phyloP scores from a whole-genome alignment of 139 green algal species.

The Pseudopediastrum boryanum region DNA sequence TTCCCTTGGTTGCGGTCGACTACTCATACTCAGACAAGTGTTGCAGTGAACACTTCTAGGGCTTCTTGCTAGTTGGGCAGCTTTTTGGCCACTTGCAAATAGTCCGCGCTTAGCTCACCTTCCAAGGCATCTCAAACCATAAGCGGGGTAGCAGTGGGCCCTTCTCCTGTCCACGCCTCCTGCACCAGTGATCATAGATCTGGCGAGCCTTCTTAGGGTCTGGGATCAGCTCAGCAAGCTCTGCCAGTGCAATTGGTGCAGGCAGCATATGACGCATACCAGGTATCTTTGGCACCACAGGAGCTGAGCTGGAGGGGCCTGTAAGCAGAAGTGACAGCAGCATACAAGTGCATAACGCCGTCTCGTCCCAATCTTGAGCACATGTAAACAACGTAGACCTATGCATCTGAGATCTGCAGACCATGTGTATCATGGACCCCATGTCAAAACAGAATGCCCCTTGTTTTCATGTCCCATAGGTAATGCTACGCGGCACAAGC shows the following conservation, averaged over 20 bases:
- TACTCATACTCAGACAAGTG: too few species aligned
- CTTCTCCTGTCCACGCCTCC: conserved; percentile 28
- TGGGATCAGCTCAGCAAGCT: conserved; percentile 15
- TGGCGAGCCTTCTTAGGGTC: conserved; percentile 25
- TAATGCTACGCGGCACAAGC: too few species aligned
- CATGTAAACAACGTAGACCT: not conserved
- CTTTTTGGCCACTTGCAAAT: not conserved
- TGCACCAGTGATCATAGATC: conserved; percentile 53
- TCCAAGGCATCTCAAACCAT: conserved; percentile 40
- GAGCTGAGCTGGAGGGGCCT: conserved; percentile 31
- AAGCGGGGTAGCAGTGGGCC: conserved; percentile 29
- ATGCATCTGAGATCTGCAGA: not conserved
- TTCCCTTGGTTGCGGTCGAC: too few species aligned
- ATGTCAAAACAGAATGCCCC: not conserved
- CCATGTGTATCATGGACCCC: not conserved
- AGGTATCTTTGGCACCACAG: conserved; percentile 43
- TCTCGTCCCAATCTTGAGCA: too few species aligned
- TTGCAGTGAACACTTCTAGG: too few species aligned
- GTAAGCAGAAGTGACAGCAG: not conserved
- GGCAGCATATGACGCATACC: conserved; percentile 38
- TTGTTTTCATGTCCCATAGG: too few species aligned
- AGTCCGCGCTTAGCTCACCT: conserved; percentile 13
- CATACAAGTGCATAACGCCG: not conserved
- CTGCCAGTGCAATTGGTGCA: conserved; percentile 16
- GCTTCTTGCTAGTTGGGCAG: not conserved